These are phyloP conservation scores for Phaffia tasmanica DNA, from an alignment of 768 basidiomycete genomes.

Conservation along the genomic window DNA sequence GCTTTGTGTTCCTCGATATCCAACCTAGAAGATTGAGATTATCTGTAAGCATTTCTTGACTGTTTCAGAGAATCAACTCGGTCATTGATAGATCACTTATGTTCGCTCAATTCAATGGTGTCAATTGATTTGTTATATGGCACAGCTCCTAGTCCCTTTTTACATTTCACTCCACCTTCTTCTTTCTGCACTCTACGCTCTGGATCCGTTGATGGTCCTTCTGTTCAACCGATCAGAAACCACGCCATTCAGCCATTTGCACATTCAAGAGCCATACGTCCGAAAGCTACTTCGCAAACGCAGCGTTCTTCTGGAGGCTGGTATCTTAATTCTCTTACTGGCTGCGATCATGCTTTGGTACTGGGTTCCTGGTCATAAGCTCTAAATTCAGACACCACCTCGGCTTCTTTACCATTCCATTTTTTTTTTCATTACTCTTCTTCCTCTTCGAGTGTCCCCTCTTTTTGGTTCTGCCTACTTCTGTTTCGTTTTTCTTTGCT, in stretches of 20 bases:
- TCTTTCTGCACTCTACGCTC: constrained; percentile 90
- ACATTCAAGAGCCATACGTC: constrained; percentile 87
- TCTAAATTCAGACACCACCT: constrained; percentile 41
- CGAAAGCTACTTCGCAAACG: constrained; percentile 77
- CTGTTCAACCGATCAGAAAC: constrained; percentile 91
- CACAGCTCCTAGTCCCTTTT: constrained; percentile 87
- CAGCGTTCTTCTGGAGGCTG: constrained; percentile 67
- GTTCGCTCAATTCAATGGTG: neutral
- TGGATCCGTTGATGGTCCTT: constrained; percentile 79
- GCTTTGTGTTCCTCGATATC: constrained; percentile 85
- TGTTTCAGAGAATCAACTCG: neutral
- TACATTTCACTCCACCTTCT: constrained; percentile 78
- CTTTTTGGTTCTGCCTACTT: neutral
- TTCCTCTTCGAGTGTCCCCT: neutral
- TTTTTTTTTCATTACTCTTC: neutral
- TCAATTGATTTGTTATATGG: neutral
- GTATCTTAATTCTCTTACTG: constrained; percentile 54
- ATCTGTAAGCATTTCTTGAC: constrained; percentile 61
- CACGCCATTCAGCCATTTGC: constrained; percentile 87
- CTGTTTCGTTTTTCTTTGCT: too few relatives aligned
- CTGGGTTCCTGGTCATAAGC: constrained; percentile 86
- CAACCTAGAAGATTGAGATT: constrained; percentile 83
- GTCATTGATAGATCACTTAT: neutral
- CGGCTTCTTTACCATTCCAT: neutral
- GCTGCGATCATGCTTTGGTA: constrained; percentile 84